A percentile compares a stretch with the other conserved stretches of the same genome.
These are phyloP conservation scores for Ceratocystis cubensis DNA, from an alignment of 2,329 filamentous ascomycete genomes.

Conservation along the genomic window DNA sequence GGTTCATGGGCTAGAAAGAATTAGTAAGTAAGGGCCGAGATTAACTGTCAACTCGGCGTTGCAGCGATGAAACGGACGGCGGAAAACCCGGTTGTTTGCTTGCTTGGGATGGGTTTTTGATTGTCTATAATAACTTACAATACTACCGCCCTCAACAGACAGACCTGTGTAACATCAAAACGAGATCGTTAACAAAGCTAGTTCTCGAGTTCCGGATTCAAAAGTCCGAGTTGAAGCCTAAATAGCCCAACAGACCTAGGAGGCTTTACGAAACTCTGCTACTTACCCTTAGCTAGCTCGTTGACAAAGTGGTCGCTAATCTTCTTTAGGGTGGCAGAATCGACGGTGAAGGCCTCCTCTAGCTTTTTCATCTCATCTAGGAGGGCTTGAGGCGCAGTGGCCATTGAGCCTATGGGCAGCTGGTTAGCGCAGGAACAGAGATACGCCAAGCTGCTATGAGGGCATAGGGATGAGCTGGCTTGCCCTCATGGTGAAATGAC, in stretches of 20 bases:
- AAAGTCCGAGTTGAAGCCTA: background rate
- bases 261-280: background rate
- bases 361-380: conserved; percentile 66
- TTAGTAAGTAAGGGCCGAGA: background rate
- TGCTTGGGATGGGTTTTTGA: background rate
- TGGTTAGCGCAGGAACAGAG: conserved; percentile 1
- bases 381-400: conserved; percentile 78
- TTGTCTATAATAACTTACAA: conserved; percentile 48
- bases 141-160: conserved; percentile 76
- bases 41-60: background rate
- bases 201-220: background rate
- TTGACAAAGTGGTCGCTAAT: conserved; percentile 81
- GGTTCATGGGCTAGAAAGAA: conserved; percentile 75
- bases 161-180: conserved; percentile 14
- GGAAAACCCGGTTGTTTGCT: background rate
- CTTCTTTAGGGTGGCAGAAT: conserved; percentile 67
- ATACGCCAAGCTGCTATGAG: background rate
- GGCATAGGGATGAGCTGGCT: conserved; percentile 3
- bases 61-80: background rate
- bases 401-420: conserved; percentile 59
- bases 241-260: background rate
- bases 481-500: conserved; percentile 20
- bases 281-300: conserved; percentile 71
- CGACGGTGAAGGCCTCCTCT: conserved; percentile 72
- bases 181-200: background rate